Evolutionary conservation across 2,329 filamentous ascomycete species (phyloP).

Genomic region (Helotiales sp.): DNA sequence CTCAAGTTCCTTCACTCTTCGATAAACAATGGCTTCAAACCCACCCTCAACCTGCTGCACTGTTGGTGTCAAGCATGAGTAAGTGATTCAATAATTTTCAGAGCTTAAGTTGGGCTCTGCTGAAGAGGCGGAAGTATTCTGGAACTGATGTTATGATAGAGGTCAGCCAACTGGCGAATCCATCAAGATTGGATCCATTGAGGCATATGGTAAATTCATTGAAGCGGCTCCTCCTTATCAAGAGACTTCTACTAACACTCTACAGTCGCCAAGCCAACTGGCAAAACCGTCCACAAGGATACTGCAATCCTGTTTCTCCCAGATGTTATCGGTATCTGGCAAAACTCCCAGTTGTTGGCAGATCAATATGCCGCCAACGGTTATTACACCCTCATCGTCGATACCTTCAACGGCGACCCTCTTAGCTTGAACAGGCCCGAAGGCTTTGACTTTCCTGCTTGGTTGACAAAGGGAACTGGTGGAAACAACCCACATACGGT

Average conservation of each 20-base stretch:
- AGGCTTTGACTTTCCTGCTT: constrained; percentile 47
- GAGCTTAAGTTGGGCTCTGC: not conserved
- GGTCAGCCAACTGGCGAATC: constrained; percentile 31
- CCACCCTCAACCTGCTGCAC: constrained; percentile 36
- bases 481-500: constrained; percentile 35
- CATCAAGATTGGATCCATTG: constrained; percentile 33
- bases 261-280: constrained; percentile 29
- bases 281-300: constrained; percentile 30
- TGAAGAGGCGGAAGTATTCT: not conserved
- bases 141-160: constrained; percentile 14
- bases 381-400: constrained; percentile 56
- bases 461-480: constrained; percentile 41
- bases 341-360: constrained; percentile 65
- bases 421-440: constrained; percentile 51
- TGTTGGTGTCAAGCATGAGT: constrained; percentile 36
- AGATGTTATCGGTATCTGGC: constrained; percentile 40
- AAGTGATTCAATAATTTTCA: constrained; percentile 3
- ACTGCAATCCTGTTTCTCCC: constrained; percentile 34
- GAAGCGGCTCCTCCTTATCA: not conserved
- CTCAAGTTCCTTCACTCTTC: not conserved
- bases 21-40: constrained; percentile 34
- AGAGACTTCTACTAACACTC: not conserved
- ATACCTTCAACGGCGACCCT: constrained; percentile 69
- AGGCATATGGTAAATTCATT: constrained; percentile 25
- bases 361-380: constrained; percentile 73